A percentile compares a stretch with the other conserved stretches of the same genome.
Evolutionary conservation across 2,329 filamentous ascomycete genomes (phyloP).

Genomic region (Fusarium marasasianum): DNA sequence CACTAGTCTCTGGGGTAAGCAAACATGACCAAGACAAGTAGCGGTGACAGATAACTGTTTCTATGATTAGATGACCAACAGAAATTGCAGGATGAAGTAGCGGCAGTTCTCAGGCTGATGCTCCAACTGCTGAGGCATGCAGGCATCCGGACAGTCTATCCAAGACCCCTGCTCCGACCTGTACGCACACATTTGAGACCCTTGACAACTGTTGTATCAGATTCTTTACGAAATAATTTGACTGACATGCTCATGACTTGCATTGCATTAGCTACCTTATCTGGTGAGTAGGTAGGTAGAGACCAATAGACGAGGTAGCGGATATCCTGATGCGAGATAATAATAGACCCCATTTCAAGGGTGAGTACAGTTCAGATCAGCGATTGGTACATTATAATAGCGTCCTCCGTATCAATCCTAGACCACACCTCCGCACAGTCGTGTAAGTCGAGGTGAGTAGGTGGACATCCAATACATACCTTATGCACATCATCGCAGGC

Average conservation of each 20-base stretch:
- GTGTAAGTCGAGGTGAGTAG: constrained; percentile 10
- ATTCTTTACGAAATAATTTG: neutral
- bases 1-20: neutral
- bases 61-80: neutral
- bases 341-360: constrained; percentile 1
- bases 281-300: neutral
- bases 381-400: constrained; percentile 1
- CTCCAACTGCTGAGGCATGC: constrained; percentile 14
- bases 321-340: constrained; percentile 6
- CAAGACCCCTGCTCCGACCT: constrained; percentile 7
- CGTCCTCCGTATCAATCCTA: constrained; percentile 2
- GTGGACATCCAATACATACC: neutral
- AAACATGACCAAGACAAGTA: neutral
- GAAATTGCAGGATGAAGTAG: constrained; percentile 14
- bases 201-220: constrained; percentile 1
- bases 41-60: neutral
- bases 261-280: neutral
- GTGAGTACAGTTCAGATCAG: constrained; percentile 2
- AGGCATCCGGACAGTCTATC: constrained; percentile 25
- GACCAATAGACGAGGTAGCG: neutral
- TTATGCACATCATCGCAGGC: constrained; percentile 31
- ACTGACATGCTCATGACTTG: neutral
- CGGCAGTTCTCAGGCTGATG: neutral
- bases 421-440: neutral
- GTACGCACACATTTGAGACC: neutral